Evolutionary conservation across 2,329 filamentous ascomycete genomes (phyloP), one percentile per base, ranked within the genome.

Genomic region (Dothistroma septosporum): DNA sequence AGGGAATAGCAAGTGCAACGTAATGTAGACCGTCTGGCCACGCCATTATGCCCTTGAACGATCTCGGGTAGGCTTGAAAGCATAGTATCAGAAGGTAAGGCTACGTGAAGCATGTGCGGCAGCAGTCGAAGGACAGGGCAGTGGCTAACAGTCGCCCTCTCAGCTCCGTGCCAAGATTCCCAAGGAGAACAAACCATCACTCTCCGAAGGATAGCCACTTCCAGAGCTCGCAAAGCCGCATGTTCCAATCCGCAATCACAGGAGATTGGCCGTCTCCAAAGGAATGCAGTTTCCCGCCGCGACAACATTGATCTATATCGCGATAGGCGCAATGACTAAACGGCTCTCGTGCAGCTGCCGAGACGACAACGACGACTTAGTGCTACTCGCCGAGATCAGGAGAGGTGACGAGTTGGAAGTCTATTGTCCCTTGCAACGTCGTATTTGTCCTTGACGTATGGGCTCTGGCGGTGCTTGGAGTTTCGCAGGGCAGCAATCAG

Each of bases 1-100:
- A 28, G 88, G 87, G 59, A 88, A 88, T 59, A 86, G 86, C 70
- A 96, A 95, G 78, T 97, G 94, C 76, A 70, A 76, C 59, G 75
- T 97, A 69, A 97, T 99, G 94, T 99, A 82, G 22, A 31, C 12
- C 21, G 11, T 19, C 37, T 2, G 4, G 22, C 14, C 9, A 16
- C 19, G 22, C 22, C 21, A 24, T 24, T 6, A 11, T 19, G 47
- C 21, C 11, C 19, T 28, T 50, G 10, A 28, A 31, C 41, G n/a
- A 19, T n/a, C n/a, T 19, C 8, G 9, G 14, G 41, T 8, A 44
- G 1, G n/a, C 41, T 14, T 19, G 16, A 44, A n/a, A 19, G n/a
- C 14, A 44, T 44, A 44, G 41, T 44, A 44, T 44, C 14, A 44
- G 14, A 44, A 44, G 41, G 41, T 19, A 19, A 28, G n/a, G 41